phyloP scores from a whole-genome alignment of 257 asterid genomes.

The Solanum etuberosum region DNA sequence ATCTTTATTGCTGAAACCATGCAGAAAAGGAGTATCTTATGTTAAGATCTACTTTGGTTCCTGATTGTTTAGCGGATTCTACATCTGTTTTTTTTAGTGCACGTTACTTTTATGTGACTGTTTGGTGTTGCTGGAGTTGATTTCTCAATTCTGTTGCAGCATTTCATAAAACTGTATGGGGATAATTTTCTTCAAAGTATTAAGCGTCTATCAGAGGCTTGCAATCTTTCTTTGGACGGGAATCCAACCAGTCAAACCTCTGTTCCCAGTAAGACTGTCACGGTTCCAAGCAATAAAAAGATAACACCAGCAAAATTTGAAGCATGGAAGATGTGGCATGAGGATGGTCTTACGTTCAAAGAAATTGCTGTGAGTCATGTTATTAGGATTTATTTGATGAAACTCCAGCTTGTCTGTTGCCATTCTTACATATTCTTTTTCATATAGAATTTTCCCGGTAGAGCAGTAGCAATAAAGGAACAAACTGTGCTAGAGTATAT shows the following conservation, averaged over 20 bases:
- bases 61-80: neutral
- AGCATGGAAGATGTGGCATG: slow-evolving; percentile 98
- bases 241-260: slow-evolving; percentile 32
- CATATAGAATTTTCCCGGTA: slow-evolving; percentile 56
- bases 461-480: slow-evolving; percentile 84
- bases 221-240: slow-evolving; percentile 52
- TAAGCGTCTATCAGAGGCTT: slow-evolving; percentile 39
- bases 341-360: slow-evolving; percentile 47
- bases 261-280: slow-evolving; percentile 18
- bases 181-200: slow-evolving; percentile 52
- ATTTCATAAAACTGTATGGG: slow-evolving; percentile 60
- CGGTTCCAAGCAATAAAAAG: slow-evolving; percentile 22
- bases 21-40: neutral
- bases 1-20: neutral
- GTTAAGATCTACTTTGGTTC: neutral
- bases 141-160: slow-evolving; percentile 35
- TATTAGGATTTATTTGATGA: neutral
- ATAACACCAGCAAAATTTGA: slow-evolving; percentile 62
- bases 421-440: neutral
- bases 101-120: neutral
- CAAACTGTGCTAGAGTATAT: slow-evolving; percentile 55
- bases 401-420: neutral
- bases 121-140: slow-evolving; percentile 11
- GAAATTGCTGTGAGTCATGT: slow-evolving; percentile 56
- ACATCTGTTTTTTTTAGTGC: neutral